phyloP scores from a whole-genome alignment of 768 basidiomycete genomes.

The Kwoniella bestiolae region DNA sequence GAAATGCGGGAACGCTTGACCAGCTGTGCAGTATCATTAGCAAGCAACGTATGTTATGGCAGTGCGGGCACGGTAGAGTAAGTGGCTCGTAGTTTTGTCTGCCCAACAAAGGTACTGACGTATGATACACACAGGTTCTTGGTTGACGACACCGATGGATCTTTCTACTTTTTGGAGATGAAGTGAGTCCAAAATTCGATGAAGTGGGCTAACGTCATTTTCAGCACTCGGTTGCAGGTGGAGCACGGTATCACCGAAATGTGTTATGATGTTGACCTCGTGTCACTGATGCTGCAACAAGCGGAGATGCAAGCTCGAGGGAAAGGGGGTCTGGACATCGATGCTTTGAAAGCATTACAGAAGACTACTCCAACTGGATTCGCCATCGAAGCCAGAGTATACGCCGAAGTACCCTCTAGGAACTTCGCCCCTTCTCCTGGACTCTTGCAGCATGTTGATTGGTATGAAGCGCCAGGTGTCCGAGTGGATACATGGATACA shows the following conservation, averaged over 20 bases:
- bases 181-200: conserved; percentile 56
- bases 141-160: conserved; percentile 57
- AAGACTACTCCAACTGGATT: conserved; percentile 44
- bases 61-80: conserved; percentile 73
- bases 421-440: conserved; percentile 68
- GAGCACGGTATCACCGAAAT: conserved; percentile 72
- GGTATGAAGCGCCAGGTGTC: conserved; percentile 54
- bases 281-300: conserved; percentile 70
- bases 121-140: conserved; percentile 22
- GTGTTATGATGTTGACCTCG: conserved; percentile 65
- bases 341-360: conserved; percentile 14
- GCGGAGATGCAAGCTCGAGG: conserved; percentile 52
- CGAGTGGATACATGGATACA: conserved; percentile 63
- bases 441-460: conserved; percentile 64
- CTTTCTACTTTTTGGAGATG: conserved; percentile 74
- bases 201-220: no score
- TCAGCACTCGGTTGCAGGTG: conserved; percentile 59
- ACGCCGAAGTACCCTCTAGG: conserved; percentile 68
- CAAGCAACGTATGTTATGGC: conserved; percentile 63
- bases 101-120: background rate
- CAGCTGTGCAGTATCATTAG: conserved; percentile 64
- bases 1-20: conserved; percentile 63
- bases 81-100: conserved; percentile 58
- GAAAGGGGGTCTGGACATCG: conserved; percentile 23
- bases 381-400: conserved; percentile 67